Conservation (phyloP, 208 protist species). For the Crithidia fasciculata region DNA sequence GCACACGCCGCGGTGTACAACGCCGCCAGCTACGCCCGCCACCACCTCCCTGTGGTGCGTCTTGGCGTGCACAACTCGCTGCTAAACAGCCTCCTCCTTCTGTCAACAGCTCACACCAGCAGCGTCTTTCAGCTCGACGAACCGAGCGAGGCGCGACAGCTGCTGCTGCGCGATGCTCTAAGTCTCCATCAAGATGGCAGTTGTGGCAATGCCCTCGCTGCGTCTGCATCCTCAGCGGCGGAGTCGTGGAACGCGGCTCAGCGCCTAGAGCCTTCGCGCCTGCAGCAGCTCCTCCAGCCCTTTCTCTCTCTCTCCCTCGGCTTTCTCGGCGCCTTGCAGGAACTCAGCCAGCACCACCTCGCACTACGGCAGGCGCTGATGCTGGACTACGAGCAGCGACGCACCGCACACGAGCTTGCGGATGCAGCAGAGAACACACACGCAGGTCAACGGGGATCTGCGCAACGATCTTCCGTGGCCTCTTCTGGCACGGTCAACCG, state of each 20-base stretch:
- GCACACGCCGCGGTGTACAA: conserved; percentile 40
- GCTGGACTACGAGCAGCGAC: conserved; percentile 46
- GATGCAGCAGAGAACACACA: neutral
- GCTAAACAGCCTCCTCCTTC: conserved; percentile 58
- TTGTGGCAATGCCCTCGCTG: no score
- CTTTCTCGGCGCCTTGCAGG: conserved; percentile 47
- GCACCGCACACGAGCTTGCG: conserved; percentile 14
- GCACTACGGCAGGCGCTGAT: conserved; percentile 30
- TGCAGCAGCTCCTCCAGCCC: conserved; percentile 24
- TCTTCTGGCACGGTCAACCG: neutral
- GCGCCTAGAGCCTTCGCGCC: conserved; percentile 13
- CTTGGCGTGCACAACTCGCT: conserved; percentile 39
- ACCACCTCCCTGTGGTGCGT: conserved; percentile 44
- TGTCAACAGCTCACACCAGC: conserved; percentile 16
- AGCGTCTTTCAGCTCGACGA: conserved; percentile 24
- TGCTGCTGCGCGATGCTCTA: conserved; percentile 4
- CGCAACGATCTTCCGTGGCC: no score
- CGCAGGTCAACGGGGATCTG: no score
- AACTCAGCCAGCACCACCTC: conserved; percentile 37
- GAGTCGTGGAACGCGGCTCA: conserved; percentile 17
- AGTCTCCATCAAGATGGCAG: neutral
- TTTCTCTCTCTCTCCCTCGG: conserved; percentile 33
- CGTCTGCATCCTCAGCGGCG: neutral
- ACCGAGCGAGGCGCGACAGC: conserved; percentile 25
- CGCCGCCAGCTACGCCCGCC: conserved; percentile 41